These are phyloP conservation scores for Candida dubliniensis DNA, from an alignment of 1,139 yeast species.

Conservation along the genomic window DNA sequence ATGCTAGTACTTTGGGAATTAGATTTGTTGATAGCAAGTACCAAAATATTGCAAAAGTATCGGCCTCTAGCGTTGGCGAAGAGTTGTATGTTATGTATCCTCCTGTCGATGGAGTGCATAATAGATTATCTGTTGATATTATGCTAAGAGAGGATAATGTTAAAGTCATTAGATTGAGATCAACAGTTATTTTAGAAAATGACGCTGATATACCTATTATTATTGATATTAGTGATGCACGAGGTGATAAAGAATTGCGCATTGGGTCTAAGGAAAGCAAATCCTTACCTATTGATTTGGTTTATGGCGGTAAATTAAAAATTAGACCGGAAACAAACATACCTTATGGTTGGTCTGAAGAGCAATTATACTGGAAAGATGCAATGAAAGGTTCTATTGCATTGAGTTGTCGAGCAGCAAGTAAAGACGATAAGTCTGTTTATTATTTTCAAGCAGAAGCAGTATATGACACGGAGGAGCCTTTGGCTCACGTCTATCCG, in stretches of 20 bases:
- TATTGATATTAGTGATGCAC: constrained; percentile 27
- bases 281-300: constrained; percentile 73
- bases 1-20: constrained; percentile 62
- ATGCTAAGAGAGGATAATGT: constrained; percentile 71
- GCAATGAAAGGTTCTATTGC: constrained; percentile 54
- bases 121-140: constrained; percentile 72
- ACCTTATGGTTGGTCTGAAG: constrained; percentile 67
- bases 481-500: constrained; percentile 75
- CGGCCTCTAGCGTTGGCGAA: constrained; percentile 85
- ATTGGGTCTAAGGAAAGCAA: constrained; percentile 55
- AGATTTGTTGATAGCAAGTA: constrained; percentile 56
- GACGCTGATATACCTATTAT: constrained; percentile 64
- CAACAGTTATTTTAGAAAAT: constrained; percentile 72
- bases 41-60: constrained; percentile 52
- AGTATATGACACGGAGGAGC: constrained; percentile 59
- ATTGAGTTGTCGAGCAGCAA: constrained; percentile 56
- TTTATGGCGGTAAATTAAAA: constrained; percentile 56
- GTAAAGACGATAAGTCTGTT: constrained; percentile 37
- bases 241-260: constrained; percentile 25
- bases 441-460: constrained; percentile 80
- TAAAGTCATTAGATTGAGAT: constrained; percentile 71
- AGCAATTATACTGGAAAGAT: constrained; percentile 63
- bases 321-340: constrained; percentile 60
- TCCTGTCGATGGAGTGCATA: constrained; percentile 61
- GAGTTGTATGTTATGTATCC: constrained; percentile 70